These are phyloP conservation scores for Pythium periplocum DNA, from an alignment of 352 stramenopile genomes.

Conservation along the genomic window DNA sequence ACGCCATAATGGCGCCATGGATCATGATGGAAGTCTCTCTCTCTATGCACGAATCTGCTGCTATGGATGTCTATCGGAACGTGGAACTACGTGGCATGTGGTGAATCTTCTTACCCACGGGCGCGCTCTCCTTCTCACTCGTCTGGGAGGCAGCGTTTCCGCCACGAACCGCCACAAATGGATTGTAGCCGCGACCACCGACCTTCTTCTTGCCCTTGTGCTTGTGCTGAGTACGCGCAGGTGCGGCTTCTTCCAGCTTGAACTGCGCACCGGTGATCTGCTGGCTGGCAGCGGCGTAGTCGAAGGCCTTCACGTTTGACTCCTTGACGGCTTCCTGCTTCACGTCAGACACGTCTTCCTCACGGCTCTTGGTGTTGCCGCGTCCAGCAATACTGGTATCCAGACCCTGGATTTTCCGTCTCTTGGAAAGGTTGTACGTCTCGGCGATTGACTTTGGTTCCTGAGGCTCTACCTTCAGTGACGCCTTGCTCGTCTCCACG, in stretches of 20 bases:
- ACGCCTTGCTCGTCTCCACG: neutral
- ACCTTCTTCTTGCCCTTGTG: slow-evolving; percentile 30
- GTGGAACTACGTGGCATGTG: slow-evolving; percentile 82
- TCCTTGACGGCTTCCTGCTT: slow-evolving; percentile 26
- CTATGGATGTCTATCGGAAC: slow-evolving; percentile 50
- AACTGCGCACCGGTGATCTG: slow-evolving; percentile 17
- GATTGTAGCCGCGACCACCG: slow-evolving; percentile 55
- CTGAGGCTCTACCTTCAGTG: slow-evolving; percentile 1
- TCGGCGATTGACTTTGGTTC: slow-evolving; percentile 62
- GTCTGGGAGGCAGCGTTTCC: slow-evolving; percentile 14
- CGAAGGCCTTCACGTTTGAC: slow-evolving; percentile 18
- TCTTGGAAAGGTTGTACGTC: slow-evolving; percentile 68
- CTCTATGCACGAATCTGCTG: slow-evolving; percentile 10
- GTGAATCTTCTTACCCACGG: slow-evolving; percentile 61
- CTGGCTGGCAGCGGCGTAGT: slow-evolving; percentile 23
- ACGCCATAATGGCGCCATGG: neutral
- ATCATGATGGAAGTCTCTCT: neutral
- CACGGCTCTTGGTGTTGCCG: slow-evolving; percentile 30
- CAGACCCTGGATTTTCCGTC: slow-evolving; percentile 33
- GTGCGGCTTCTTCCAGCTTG: slow-evolving; percentile 13
- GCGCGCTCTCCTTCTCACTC: slow-evolving; percentile 20
- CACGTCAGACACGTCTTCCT: slow-evolving; percentile 31
- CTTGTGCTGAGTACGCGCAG: slow-evolving; percentile 1
- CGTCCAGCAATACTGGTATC: slow-evolving; percentile 14
- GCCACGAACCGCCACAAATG: slow-evolving; percentile 57